phyloP scores from a whole-genome alignment of 164 flowering plant genomes.

The Dillenia turbinata region DNA sequence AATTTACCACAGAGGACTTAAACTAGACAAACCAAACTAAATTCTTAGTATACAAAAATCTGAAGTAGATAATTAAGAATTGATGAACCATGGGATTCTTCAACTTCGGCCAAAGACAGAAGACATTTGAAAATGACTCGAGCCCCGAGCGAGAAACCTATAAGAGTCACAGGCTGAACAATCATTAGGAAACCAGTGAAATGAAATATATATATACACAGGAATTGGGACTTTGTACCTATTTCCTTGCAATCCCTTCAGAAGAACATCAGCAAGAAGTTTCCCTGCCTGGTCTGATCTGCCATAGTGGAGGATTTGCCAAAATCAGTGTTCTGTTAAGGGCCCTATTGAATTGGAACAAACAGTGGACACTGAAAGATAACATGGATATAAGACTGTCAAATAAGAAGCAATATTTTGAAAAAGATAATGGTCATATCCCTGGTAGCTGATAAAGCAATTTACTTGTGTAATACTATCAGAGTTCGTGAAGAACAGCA shows the following conservation, averaged over 20 bases:
- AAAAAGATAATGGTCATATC: no score
- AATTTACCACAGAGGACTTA: background rate
- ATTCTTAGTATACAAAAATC: no score
- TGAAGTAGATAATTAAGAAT: no score
- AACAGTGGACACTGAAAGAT: no score
- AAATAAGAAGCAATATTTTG: no score
- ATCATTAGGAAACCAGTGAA: constrained; percentile 11
- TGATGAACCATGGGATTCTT: constrained; percentile 15
- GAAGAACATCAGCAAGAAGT: constrained; percentile 82
- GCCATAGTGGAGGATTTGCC: background rate
- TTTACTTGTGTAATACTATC: no score
- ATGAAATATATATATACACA: background rate
- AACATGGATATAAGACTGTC: no score
- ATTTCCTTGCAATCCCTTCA: constrained; percentile 87
- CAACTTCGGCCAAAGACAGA: constrained; percentile 64
- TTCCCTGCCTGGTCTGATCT: constrained; percentile 97
- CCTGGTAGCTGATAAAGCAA: no score
- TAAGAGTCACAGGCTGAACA: constrained; percentile 85
- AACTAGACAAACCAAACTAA: no score
- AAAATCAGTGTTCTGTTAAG: no score
- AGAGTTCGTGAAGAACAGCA: no score
- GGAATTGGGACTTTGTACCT: constrained; percentile 39
- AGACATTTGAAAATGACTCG: constrained; percentile 92
- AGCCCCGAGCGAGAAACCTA: constrained; percentile 96
- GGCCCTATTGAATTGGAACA: no score